Percentiles rank a stretch among this genome's conserved stretches.
Evolutionary conservation across 305 asterid genomes (phyloP).

Genomic region (Nicotiana rustica): DNA sequence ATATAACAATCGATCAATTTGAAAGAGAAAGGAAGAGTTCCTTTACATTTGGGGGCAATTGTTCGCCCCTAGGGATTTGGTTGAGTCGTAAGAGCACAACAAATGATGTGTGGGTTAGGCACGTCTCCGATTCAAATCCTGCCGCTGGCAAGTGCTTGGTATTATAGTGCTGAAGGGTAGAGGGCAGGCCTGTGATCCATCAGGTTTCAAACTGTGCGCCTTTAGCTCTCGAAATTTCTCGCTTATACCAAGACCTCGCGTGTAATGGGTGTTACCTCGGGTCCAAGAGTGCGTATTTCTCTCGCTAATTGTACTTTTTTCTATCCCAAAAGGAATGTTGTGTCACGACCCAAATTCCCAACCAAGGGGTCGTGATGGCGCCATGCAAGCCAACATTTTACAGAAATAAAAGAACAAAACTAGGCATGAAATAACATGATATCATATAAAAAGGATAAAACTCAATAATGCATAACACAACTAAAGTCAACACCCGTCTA

Average conservation of each 20-base stretch:
- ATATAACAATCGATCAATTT: neutral
- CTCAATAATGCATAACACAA: no score
- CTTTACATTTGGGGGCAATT: no score
- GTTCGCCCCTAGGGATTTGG: neutral
- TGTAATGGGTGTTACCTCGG: neutral
- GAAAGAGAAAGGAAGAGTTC: conserved; percentile 7
- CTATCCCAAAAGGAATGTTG: neutral
- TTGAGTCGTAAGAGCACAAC: neutral
- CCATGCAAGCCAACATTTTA: no score
- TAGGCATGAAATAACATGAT: no score
- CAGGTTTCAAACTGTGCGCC: neutral
- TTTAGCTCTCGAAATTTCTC: neutral
- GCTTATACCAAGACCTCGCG: neutral
- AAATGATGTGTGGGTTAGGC: conserved; percentile 10
- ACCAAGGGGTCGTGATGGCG: no score
- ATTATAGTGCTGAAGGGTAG: neutral
- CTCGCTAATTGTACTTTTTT: conserved; percentile 12
- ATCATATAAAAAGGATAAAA: no score
- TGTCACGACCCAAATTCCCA: no score
- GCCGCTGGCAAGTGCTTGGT: neutral
- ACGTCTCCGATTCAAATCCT: neutral
- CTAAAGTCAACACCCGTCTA: no score
- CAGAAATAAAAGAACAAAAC: no score
- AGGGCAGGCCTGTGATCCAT: neutral
- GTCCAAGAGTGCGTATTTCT: conserved; percentile 8